Base-by-base conservation (phyloP, 1,284 basidiomycete genomes). In the Ceratobasidium sp. region DNA sequence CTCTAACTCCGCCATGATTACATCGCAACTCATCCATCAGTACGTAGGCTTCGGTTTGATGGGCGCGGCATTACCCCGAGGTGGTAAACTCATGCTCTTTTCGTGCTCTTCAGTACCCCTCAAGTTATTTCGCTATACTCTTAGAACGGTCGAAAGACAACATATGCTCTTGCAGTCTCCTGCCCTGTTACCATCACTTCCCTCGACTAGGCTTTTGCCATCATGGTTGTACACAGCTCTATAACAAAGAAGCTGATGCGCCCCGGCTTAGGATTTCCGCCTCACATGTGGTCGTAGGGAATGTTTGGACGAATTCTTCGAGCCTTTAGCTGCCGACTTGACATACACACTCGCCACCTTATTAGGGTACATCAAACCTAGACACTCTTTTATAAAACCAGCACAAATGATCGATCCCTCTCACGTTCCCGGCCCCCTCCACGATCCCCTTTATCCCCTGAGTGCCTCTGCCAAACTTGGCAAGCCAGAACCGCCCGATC, bases 331-430 rank as follows among this genome's bases (percentile, higher is more conserved):
- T 49, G 63, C 51, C 49, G 66, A 33, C 28, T 13, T 26, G 9
- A n/a, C 28, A 33, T 55, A 18, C 46, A n/a, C 33, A n/a, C n/a
- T n/a, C 40, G 18, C 40, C 23, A 18, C 5, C 39, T 51, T 39
- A 12, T 40, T n/a, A 68, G 66, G 66, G 66, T 68, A 53, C 33
- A 68, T 68, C 66, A 68, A 68, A 68, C 66, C 66, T 68, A 68
- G 49, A n/a, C 66, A 55, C 66, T 55, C 51, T 68, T n/a, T n/a
- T 53, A 46, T 68, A 51, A 23, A 68, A 53, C 53, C 33, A 23
- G 15, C 28, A 20, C 46, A 28, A 51, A 26, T 7, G 40, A 63
- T n/a, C n/a, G n/a, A n/a, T n/a, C n/a, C n/a, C n/a, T 44, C 63
- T 46, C 42, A 13, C 33, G 20, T 46, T 23, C 42, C 44, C 33